Conservation (phyloP, 176 grass and related monocot genomes). For the Aegilops speltoides region DNA sequence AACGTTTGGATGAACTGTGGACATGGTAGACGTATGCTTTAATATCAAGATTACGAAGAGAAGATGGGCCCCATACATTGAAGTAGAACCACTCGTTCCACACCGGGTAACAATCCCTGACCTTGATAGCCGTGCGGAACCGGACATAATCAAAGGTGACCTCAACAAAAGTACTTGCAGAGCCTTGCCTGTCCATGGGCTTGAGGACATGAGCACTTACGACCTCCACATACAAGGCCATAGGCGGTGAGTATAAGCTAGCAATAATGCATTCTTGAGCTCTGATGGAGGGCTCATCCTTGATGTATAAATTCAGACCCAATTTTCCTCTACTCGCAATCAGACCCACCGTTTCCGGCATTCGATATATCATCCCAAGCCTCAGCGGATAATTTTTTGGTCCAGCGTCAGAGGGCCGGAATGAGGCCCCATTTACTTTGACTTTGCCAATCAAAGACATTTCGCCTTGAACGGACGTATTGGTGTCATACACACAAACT, state of each 20-base stretch:
- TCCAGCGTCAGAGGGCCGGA: too few species aligned
- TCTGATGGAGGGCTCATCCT: conserved; percentile 35
- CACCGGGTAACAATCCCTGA: background rate
- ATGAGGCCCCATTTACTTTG: background rate
- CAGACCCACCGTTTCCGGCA: too few species aligned
- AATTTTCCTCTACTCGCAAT: background rate
- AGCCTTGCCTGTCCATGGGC: background rate
- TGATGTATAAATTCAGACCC: conserved; percentile 81
- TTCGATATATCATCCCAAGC: too few species aligned
- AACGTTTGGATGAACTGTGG: background rate
- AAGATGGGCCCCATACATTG: background rate
- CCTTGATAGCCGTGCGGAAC: background rate
- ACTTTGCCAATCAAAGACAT: conserved; percentile 80
- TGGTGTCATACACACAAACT: conserved; percentile 76
- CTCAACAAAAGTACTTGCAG: background rate
- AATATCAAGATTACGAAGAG: background rate
- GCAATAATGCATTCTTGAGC: conserved; percentile 56
- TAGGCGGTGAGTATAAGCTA: conserved; percentile 64
- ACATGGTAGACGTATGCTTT: background rate
- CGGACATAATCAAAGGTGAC: background rate
- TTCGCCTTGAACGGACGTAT: conserved; percentile 33
- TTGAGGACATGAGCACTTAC: background rate
- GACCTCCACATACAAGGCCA: background rate
- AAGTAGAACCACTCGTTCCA: background rate
- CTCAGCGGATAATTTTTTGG: too few species aligned